These are phyloP conservation scores for Plasmodium adleri DNA, from an alignment of 169 alveolate species.

Conservation along the genomic window DNA sequence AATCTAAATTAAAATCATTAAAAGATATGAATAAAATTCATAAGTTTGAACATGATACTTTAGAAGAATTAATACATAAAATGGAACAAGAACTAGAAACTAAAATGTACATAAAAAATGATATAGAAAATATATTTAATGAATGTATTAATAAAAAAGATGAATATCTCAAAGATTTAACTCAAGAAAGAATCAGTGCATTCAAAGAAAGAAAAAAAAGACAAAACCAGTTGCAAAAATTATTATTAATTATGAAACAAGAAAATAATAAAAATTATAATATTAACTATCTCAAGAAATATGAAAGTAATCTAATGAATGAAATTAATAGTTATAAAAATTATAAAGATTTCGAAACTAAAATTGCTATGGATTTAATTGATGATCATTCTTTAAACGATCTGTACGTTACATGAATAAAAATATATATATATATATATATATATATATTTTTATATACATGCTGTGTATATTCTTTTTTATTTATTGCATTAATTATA, in stretches of 20 bases:
- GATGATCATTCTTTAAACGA: background rate
- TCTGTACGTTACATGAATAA: background rate
- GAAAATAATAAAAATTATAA: conserved; percentile 59
- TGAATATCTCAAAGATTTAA: conserved; percentile 37
- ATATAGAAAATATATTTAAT: conserved; percentile 42
- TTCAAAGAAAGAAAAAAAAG: conserved; percentile 55
- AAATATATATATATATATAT: no score
- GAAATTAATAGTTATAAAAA: conserved; percentile 39
- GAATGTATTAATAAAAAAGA: conserved; percentile 38
- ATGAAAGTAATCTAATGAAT: conserved; percentile 39
- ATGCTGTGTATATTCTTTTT: no score
- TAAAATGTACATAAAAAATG: conserved; percentile 14
- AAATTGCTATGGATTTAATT: conserved; percentile 37
- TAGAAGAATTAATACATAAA: conserved; percentile 41
- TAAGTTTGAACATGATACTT: conserved; percentile 46
- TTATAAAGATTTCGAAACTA: conserved; percentile 43
- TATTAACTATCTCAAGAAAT: conserved; percentile 54
- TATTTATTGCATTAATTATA: no score
- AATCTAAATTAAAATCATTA: conserved; percentile 31
- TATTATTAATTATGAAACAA: conserved; percentile 45
- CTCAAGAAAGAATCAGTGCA: conserved; percentile 42
- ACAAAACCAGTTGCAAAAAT: conserved; percentile 40
- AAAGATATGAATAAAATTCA: conserved; percentile 39
- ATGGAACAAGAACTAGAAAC: conserved; percentile 47
- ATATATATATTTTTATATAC: no score